Percentiles rank a stretch among this genome's conserved stretches.
These are phyloP conservation scores for Yamadazyma olivae DNA, from an alignment of 805 yeast species.

Conservation along the genomic window DNA sequence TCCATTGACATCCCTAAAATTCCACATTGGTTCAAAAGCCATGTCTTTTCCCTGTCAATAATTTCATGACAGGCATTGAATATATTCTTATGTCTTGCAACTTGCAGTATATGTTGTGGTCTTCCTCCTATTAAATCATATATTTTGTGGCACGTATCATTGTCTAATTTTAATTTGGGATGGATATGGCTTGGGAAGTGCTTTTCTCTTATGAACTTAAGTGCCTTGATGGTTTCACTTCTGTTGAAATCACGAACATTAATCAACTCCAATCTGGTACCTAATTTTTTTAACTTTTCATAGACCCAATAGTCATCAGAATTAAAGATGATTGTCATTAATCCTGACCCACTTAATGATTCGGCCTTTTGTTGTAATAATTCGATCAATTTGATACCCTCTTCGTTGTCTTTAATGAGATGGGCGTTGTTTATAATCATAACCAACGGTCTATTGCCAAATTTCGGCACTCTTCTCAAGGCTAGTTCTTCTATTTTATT, in stretches of 20 bases:
- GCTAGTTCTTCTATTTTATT: slow-evolving; percentile 74
- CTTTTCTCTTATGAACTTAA: slow-evolving; percentile 47
- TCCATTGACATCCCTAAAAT: slow-evolving; percentile 76
- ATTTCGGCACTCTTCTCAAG: slow-evolving; percentile 38
- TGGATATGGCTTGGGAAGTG: slow-evolving; percentile 29
- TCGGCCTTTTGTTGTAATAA: slow-evolving; percentile 84
- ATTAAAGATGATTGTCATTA: slow-evolving; percentile 68
- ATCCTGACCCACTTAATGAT: slow-evolving; percentile 66
- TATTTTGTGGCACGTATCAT: slow-evolving; percentile 46
- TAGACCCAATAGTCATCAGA: slow-evolving; percentile 87
- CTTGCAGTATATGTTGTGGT: slow-evolving; percentile 77
- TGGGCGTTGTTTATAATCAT: slow-evolving; percentile 74
- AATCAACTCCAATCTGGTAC: slow-evolving; percentile 71
- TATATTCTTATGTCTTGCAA: slow-evolving; percentile 55
- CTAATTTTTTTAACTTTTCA: slow-evolving; percentile 66
- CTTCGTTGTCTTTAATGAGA: slow-evolving; percentile 70
- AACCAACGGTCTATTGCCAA: slow-evolving; percentile 53
- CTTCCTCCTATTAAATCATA: slow-evolving; percentile 79
- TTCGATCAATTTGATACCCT: slow-evolving; percentile 68
- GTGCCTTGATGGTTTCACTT: slow-evolving; percentile 51
- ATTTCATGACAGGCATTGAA: slow-evolving; percentile 62
- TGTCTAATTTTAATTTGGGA: slow-evolving; percentile 37
- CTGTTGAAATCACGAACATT: slow-evolving; percentile 64
- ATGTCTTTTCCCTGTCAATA: slow-evolving; percentile 77
- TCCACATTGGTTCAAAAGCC: slow-evolving; percentile 84